Evolutionary conservation across 2,329 filamentous ascomycete genomes (phyloP).

Genomic region (Fusarium neocosmosporiellum): DNA sequence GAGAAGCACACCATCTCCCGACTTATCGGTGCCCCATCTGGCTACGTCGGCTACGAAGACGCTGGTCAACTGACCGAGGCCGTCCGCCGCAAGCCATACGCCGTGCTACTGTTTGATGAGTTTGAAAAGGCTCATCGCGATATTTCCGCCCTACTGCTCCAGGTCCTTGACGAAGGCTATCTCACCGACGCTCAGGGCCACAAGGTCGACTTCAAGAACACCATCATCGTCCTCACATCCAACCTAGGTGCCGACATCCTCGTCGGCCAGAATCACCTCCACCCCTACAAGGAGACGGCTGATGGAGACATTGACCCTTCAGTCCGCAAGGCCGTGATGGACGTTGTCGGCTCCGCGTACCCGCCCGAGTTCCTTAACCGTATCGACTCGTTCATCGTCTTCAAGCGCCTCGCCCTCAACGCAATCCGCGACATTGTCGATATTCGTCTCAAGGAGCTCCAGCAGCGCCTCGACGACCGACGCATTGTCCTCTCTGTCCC

Average conservation of each 20-base stretch:
- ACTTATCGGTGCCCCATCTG: conserved; percentile 91
- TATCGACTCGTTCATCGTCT: conserved; percentile 96
- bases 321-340: conserved; percentile 85
- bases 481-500: conserved; percentile 81
- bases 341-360: conserved; percentile 80
- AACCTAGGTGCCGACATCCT: conserved; percentile 95
- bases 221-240: conserved; percentile 94
- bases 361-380: conserved; percentile 96
- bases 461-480: conserved; percentile 83
- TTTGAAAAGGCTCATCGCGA: conserved; percentile 98
- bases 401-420: conserved; percentile 82
- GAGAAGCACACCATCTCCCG: conserved; percentile 96
- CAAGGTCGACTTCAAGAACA: conserved; percentile 96
- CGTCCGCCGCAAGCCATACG: conserved; percentile 93
- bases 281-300: conserved; percentile 70
- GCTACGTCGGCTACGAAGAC: conserved; percentile 97
- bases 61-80: conserved; percentile 96
- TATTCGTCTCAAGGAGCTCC: conserved; percentile 87
- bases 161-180: conserved; percentile 96
- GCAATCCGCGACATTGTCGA: conserved; percentile 94
- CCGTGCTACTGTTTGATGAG: conserved; percentile 94
- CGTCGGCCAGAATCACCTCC: conserved; percentile 76
- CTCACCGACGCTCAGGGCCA: conserved; percentile 95
- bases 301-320: conserved; percentile 78
- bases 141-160: conserved; percentile 89